Evolutionary conservation across 176 grass and related monocot species (phyloP).

Genomic region (Stipa capillata): DNA sequence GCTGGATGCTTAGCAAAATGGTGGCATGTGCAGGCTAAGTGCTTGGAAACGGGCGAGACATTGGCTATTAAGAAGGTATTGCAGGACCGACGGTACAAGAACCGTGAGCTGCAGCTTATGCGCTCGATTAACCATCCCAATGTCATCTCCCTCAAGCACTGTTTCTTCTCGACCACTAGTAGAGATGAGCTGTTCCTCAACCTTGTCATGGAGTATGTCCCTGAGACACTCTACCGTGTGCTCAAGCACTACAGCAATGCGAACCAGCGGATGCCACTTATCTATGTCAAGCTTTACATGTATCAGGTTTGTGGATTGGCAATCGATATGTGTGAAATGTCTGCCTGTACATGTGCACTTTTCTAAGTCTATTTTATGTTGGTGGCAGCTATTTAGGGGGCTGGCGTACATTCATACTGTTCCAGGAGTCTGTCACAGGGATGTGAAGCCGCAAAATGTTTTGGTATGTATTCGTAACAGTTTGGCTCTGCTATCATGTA

Average conservation of each 20-base stretch:
- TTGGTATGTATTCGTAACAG: slow-evolving; percentile 40
- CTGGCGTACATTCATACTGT: slow-evolving; percentile 62
- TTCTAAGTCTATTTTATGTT: not conserved
- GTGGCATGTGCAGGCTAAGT: slow-evolving; percentile 43
- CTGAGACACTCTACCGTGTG: slow-evolving; percentile 50
- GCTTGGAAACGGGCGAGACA: slow-evolving; percentile 56
- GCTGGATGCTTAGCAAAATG: not conserved
- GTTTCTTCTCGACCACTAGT: slow-evolving; percentile 64
- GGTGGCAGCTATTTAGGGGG: slow-evolving; percentile 53
- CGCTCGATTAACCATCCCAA: slow-evolving; percentile 54
- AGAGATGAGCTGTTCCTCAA: slow-evolving; percentile 58
- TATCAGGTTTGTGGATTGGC: slow-evolving; percentile 40
- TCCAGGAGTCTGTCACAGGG: slow-evolving; percentile 63
- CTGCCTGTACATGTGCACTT: not conserved
- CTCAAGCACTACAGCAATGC: slow-evolving; percentile 51
- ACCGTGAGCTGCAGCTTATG: slow-evolving; percentile 65
- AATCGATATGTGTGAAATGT: not conserved
- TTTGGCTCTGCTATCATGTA: not conserved
- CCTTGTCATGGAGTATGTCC: slow-evolving; percentile 64
- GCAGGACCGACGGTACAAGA: slow-evolving; percentile 63
- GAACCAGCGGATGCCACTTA: slow-evolving; percentile 56
- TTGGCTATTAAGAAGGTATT: slow-evolving; percentile 74
- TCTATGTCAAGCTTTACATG: slow-evolving; percentile 66
- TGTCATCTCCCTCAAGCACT: slow-evolving; percentile 51
- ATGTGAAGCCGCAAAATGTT: slow-evolving; percentile 76